These are phyloP conservation scores for Phascolomyces articulosus DNA, from an alignment of 371 early-diverging fungal species.

Conservation along the genomic window DNA sequence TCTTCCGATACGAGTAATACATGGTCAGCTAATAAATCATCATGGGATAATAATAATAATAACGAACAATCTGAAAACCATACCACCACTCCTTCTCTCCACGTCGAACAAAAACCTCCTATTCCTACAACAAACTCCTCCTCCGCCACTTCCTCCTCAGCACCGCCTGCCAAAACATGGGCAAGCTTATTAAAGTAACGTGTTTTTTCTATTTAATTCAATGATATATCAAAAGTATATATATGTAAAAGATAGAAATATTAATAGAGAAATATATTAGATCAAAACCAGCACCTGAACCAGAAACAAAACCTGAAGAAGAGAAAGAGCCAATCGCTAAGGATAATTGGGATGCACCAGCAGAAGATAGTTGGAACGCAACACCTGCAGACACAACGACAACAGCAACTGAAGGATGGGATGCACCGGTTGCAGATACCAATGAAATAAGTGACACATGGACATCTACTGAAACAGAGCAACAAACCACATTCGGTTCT, in stretches of 20 bases:
- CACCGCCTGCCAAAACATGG: constrained; percentile 63
- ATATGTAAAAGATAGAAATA: not conserved
- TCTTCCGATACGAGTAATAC: not conserved
- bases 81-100: not conserved
- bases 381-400: not conserved
- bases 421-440: not conserved
- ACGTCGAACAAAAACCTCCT: constrained; percentile 9
- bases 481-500: not conserved
- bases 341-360: not conserved
- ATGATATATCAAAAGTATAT: no score
- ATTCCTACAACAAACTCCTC: constrained; percentile 12
- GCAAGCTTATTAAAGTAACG: constrained; percentile 82
- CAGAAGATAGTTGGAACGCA: constrained; percentile 12
- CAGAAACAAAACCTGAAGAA: not conserved
- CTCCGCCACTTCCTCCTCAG: constrained; percentile 6
- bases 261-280: not conserved
- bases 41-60: constrained; percentile 7
- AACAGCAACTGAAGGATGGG: constrained; percentile 2
- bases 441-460: not conserved
- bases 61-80: not conserved
- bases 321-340: not conserved
- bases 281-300: constrained; percentile 13
- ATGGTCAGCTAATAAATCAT: constrained; percentile 8
- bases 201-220: no score
- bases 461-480: not conserved